phyloP scores from a whole-genome alignment of 768 basidiomycete species.

The Hypholoma sublateritium region DNA sequence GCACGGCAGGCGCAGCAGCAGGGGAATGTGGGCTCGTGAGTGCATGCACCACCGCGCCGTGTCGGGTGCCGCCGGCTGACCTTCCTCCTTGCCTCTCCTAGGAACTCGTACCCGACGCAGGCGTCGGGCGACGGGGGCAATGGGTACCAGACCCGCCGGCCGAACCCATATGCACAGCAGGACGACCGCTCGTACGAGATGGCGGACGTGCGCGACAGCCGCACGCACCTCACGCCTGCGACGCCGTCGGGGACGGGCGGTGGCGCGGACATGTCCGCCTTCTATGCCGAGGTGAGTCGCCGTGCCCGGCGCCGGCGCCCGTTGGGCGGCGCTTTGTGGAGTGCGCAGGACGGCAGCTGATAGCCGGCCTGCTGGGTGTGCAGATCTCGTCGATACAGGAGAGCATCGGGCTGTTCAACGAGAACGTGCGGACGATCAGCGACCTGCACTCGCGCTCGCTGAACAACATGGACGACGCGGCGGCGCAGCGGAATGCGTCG shows the following conservation, averaged over 20 bases:
- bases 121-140: conserved; percentile 43
- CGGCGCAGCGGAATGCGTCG: conserved; percentile 56
- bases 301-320: neutral
- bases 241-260: conserved; percentile 31
- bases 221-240: conserved; percentile 41
- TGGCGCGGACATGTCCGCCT: conserved; percentile 61
- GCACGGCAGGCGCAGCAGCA: conserved; percentile 67
- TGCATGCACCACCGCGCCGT: conserved; percentile 12
- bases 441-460: conserved; percentile 76
- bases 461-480: conserved; percentile 72
- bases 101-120: conserved; percentile 69
- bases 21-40: conserved; percentile 50
- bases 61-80: neutral
- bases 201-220: conserved; percentile 64
- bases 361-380: neutral
- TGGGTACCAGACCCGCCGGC: conserved; percentile 45
- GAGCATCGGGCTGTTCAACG: conserved; percentile 61
- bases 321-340: too few species aligned
- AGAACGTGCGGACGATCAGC: conserved; percentile 66
- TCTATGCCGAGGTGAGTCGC: conserved; percentile 68
- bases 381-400: conserved; percentile 82
- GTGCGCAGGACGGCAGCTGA: too few species aligned
- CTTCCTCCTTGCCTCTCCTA: conserved; percentile 16
- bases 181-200: conserved; percentile 70
- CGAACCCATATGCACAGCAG: conserved; percentile 69